These are phyloP conservation scores for Oryza longistaminata DNA, from an alignment of 176 grass and related monocot species.

Conservation along the genomic window DNA sequence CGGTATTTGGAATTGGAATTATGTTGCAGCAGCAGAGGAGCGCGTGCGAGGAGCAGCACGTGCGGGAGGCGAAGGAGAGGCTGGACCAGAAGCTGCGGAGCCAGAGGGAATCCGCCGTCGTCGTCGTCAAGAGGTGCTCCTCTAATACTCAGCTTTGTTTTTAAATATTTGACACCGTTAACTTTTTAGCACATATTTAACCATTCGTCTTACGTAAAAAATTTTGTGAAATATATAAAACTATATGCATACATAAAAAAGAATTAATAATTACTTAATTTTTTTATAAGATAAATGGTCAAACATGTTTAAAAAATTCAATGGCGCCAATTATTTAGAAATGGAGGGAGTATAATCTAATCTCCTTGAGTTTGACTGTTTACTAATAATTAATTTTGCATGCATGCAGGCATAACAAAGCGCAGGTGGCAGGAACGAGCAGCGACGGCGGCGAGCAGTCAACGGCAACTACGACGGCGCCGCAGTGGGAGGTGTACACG, in stretches of 20 bases:
- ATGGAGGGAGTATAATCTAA: too few species aligned
- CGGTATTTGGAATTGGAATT: too few species aligned
- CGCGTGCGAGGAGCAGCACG: constrained; percentile 35
- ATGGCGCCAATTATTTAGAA: too few species aligned
- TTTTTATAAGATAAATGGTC: too few species aligned
- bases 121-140: constrained; percentile 50
- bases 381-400: neutral
- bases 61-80: constrained; percentile 83
- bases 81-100: constrained; percentile 73
- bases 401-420: constrained; percentile 47
- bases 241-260: too few species aligned
- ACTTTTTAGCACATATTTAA: too few species aligned
- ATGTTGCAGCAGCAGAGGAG: constrained; percentile 43
- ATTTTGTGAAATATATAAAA: too few species aligned
- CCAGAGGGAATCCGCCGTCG: constrained; percentile 24
- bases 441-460: neutral
- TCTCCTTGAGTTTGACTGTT: neutral
- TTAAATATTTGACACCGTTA: too few species aligned
- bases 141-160: too few species aligned
- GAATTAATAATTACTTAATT: too few species aligned
- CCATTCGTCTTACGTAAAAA: too few species aligned
- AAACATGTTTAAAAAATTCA: too few species aligned
- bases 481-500: constrained; percentile 59
- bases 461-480: neutral
- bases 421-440: neutral